Conservation (phyloP, 345 rosid genomes). For the Ailanthus altissimus region DNA sequence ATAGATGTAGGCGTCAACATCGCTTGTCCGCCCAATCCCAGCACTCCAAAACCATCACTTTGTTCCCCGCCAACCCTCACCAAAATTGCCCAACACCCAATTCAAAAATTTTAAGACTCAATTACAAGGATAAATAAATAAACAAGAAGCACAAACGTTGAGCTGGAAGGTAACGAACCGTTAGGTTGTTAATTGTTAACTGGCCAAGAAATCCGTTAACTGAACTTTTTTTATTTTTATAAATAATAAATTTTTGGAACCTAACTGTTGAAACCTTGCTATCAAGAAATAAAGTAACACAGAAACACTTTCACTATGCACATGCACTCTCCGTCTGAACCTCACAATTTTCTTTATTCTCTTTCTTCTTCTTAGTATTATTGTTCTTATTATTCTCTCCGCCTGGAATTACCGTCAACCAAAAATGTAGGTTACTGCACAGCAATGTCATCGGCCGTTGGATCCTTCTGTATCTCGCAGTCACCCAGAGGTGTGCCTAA, state of each 20-base stretch:
- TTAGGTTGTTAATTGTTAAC: slow-evolving; percentile 25
- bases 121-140: background rate
- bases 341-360: slow-evolving; percentile 18
- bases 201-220: background rate
- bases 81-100: background rate
- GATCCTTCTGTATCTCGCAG: slow-evolving; percentile 44
- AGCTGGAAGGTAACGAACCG: slow-evolving; percentile 29
- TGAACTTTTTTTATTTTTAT: background rate
- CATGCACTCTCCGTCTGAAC: slow-evolving; percentile 29
- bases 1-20: slow-evolving; percentile 37
- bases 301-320: background rate
- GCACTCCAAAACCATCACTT: background rate
- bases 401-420: slow-evolving; percentile 30
- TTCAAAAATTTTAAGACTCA: background rate
- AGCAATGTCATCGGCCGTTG: slow-evolving; percentile 38
- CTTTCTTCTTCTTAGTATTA: slow-evolving; percentile 7
- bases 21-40: slow-evolving; percentile 39
- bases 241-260: background rate
- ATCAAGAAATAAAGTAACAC: slow-evolving; percentile 20
- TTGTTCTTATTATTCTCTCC: slow-evolving; percentile 11
- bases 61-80: background rate
- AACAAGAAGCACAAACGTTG: background rate
- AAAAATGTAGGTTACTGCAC: slow-evolving; percentile 46
- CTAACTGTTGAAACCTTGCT: slow-evolving; percentile 27
- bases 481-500: slow-evolving; percentile 29